Evolutionary conservation across 2,329 filamentous ascomycete genomes (phyloP).

Genomic region (Lecanicillium sp.): DNA sequence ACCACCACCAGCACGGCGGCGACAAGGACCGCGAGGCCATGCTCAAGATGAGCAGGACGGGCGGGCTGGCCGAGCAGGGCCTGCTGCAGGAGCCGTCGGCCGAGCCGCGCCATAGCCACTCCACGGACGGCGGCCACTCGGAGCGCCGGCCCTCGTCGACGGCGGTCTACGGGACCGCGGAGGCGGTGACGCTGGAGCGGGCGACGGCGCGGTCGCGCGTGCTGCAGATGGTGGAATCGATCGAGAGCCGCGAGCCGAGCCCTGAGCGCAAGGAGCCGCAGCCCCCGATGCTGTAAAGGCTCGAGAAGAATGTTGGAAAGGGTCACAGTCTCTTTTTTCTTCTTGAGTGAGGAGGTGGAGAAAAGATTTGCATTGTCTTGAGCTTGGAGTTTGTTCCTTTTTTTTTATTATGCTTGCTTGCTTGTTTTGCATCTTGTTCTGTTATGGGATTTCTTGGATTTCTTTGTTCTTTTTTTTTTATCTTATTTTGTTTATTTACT

Average conservation of each 20-base stretch:
- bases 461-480: background rate
- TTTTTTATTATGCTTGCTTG: background rate
- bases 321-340: too few relatives aligned
- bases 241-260: conserved; percentile 43
- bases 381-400: conserved; percentile 3
- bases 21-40: conserved; percentile 11
- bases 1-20: background rate
- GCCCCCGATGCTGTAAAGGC: background rate
- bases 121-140: conserved; percentile 22
- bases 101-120: conserved; percentile 21
- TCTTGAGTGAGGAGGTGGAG: too few relatives aligned
- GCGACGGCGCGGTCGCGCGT: conserved; percentile 38
- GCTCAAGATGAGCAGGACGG: conserved; percentile 12
- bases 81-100: conserved; percentile 15
- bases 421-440: background rate
- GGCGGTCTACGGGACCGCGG: conserved; percentile 36
- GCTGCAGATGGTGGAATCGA: conserved; percentile 49
- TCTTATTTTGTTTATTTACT: conserved; percentile 1
- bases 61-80: conserved; percentile 15
- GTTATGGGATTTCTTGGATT: background rate
- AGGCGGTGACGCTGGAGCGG: conserved; percentile 38
- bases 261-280: conserved; percentile 21
- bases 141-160: conserved; percentile 26
- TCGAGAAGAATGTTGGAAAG: background rate
- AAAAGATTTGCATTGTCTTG: background rate